These are phyloP conservation scores for Paramyrothecium roridum DNA, from an alignment of 2,329 filamentous ascomycete species.

Conservation along the genomic window DNA sequence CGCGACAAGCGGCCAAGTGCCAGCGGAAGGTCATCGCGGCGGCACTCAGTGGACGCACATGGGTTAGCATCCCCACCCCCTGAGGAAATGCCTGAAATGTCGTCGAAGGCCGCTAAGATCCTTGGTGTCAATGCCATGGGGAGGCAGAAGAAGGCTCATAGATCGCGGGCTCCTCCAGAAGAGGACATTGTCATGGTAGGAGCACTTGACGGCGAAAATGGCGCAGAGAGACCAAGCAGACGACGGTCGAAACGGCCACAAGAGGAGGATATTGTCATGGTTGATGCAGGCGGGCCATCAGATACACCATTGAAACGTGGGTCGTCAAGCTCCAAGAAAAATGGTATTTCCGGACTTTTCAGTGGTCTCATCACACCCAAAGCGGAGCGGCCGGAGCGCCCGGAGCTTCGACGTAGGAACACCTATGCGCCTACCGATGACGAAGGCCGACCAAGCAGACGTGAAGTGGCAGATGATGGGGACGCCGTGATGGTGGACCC, in stretches of 20 bases:
- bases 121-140: slow-evolving; percentile 54
- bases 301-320: slow-evolving; percentile 31
- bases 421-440: slow-evolving; percentile 50
- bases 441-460: slow-evolving; percentile 31
- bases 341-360: slow-evolving; percentile 58
- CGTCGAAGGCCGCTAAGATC: slow-evolving; percentile 75
- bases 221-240: slow-evolving; percentile 24
- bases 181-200: slow-evolving; percentile 50
- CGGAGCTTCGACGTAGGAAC: slow-evolving; percentile 41
- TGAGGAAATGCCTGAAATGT: slow-evolving; percentile 62
- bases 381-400: slow-evolving; percentile 35
- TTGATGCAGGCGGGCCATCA: slow-evolving; percentile 26
- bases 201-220: slow-evolving; percentile 33
- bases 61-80: slow-evolving; percentile 71
- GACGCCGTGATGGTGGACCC: slow-evolving; percentile 47
- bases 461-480: slow-evolving; percentile 47
- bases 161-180: slow-evolving; percentile 34
- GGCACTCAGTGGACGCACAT: slow-evolving; percentile 63
- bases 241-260: slow-evolving; percentile 27
- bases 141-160: slow-evolving; percentile 44
- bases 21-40: slow-evolving; percentile 60
- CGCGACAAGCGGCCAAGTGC: slow-evolving; percentile 59
- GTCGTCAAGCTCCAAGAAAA: slow-evolving; percentile 43
- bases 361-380: slow-evolving; percentile 52
- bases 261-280: slow-evolving; percentile 39